Percentiles rank a stretch among this genome's conserved stretches.
Conservation (phyloP, 2,329 filamentous ascomycete species). For the Aspergillus ruber region DNA sequence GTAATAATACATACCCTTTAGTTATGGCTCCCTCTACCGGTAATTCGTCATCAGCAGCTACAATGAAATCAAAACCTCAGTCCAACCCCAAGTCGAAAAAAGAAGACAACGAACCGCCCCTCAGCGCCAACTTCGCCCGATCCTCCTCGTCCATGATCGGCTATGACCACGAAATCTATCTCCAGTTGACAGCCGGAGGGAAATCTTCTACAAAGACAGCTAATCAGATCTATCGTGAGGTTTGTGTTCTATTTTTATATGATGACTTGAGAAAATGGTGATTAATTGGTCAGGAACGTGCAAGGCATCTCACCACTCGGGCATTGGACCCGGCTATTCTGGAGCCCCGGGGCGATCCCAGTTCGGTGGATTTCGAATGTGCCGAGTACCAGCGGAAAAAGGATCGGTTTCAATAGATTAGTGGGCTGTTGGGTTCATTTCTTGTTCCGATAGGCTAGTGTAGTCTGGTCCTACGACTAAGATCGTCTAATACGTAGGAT, state of each 20-base stretch:
- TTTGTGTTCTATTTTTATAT: conserved; percentile 6
- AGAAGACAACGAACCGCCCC: conserved; percentile 46
- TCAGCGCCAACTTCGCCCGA: conserved; percentile 26
- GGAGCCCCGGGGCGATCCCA: conserved; percentile 18
- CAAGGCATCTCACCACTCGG: conserved; percentile 13
- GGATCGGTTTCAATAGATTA: background rate
- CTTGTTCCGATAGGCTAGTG: background rate
- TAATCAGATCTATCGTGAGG: conserved; percentile 26
- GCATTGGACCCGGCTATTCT: conserved; percentile 23
- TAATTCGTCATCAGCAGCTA: no score
- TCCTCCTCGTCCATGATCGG: conserved; percentile 13
- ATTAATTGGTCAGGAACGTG: conserved; percentile 18
- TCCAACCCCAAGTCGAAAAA: background rate
- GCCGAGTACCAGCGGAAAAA: conserved; percentile 13
- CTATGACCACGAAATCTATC: conserved; percentile 27
- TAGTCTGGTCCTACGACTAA: background rate
- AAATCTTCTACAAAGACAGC: conserved; percentile 17
- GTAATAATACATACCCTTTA: background rate
- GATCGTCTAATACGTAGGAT: background rate
- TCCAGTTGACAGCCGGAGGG: conserved; percentile 21
- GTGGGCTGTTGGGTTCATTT: background rate
- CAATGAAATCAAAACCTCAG: background rate
- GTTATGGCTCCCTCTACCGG: background rate
- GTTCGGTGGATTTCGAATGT: conserved; percentile 23
- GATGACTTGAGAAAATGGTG: background rate